Evolutionary conservation across 192 early-diverging fungal species (phyloP).

Genomic region (Lobosporangium transversale): DNA sequence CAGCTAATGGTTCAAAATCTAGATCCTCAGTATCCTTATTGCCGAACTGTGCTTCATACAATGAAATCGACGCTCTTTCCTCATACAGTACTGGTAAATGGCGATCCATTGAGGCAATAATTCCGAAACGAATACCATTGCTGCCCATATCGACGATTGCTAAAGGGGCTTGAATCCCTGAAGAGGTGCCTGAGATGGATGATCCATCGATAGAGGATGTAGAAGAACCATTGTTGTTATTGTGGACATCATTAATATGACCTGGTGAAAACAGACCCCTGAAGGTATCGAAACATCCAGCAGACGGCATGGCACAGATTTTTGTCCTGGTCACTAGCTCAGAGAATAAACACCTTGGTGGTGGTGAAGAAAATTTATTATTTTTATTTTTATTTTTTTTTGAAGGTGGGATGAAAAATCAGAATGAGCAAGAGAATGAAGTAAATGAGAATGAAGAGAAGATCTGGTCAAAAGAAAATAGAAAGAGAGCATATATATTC

Average conservation of each 20-base stretch:
- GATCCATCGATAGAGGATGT: conserved; percentile 1
- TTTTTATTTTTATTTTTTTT: not conserved
- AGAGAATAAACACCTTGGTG: not conserved
- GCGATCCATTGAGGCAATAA: conserved; percentile 56
- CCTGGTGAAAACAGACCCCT: conserved; percentile 27
- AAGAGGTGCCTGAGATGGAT: not conserved
- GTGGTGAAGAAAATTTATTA: not conserved
- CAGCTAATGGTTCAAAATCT: not conserved
- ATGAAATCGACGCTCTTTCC: conserved; percentile 64
- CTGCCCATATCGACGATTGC: conserved; percentile 69
- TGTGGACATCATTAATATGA: not conserved
- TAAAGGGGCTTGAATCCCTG: conserved; percentile 41
- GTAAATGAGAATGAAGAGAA: not conserved
- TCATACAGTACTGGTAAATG: conserved; percentile 65
- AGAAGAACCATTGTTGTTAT: not conserved
- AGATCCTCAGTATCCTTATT: not conserved
- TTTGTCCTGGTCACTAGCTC: not conserved
- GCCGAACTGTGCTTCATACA: conserved; percentile 58
- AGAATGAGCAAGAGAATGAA: not conserved
- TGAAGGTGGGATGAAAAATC: not conserved
- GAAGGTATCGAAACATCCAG: conserved; percentile 37
- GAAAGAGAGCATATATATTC: too few species aligned
- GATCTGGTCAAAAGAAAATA: not conserved
- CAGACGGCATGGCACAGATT: too few species aligned
- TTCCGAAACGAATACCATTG: conserved; percentile 68